Evolutionary conservation across 176 grass and related monocot species (phyloP), one percentile per base, ranked within the genome.

Genomic region (Zoysia pacifica): DNA sequence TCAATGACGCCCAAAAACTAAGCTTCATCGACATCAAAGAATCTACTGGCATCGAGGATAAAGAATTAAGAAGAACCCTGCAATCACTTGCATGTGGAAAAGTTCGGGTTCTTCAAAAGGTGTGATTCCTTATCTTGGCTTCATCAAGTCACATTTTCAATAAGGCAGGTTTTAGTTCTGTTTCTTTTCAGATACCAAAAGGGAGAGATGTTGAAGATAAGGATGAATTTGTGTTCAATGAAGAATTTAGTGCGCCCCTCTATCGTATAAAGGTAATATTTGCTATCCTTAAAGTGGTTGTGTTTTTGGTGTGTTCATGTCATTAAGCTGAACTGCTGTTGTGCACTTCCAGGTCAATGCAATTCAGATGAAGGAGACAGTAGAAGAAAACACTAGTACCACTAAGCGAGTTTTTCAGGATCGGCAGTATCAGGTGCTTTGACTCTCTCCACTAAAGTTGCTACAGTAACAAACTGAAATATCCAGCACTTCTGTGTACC

Each of bases 311-410:
- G 74, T 44, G 10, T 20, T 48, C 12, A 46, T 12, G 37, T 56
- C 18, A 77, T 76, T 48, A 76, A 72, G 28, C 65, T 72, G 63
- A 81, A 86, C 28, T 78, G 72, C 46, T 67, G 73, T 67, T 67
- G 61, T 76, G 42, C 67, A 39, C 40, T 86, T 89, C 18, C 75
- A 99, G 97, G 97, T 99, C 51, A 99, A 99, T 90, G 97, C 97
- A 69, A 99, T 99, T 86, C 97, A 99, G 72, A 99, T 99, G 93
- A 99, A 99, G 70, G 97, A 99, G 77, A 99, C 97, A 9, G 93
- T 99, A 60, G 97, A 95, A 94, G 97, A 99, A 87, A 99, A 99
- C 82, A 99, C 93, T 9, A 99, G 90, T 76, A 99, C 97, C 54
- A 99, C 97, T 7, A 90, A 99, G 84, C 89, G 93, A 91, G 97